Evolutionary conservation across 2,329 filamentous ascomycete genomes (phyloP).

Genomic region (Coniella lustricola): DNA sequence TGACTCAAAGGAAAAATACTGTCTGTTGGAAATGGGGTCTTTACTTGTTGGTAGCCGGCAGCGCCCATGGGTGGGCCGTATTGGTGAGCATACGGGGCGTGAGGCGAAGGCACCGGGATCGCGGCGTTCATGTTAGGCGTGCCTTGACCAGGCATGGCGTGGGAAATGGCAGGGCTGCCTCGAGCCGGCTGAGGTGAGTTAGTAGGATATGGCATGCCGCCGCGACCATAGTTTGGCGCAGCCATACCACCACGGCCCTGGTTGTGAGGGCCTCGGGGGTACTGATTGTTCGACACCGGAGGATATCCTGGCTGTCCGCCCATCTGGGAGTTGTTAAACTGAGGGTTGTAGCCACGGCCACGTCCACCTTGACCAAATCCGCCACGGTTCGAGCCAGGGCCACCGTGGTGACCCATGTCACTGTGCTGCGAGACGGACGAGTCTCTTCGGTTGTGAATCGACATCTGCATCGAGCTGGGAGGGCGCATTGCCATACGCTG

Average conservation of each 20-base stretch:
- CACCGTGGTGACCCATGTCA: slow-evolving; percentile 57
- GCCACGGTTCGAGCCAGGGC: slow-evolving; percentile 52
- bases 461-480: slow-evolving; percentile 39
- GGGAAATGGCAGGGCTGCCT: slow-evolving; percentile 58
- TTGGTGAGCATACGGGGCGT: slow-evolving; percentile 45
- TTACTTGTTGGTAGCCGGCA: slow-evolving; percentile 51
- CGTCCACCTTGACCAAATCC: slow-evolving; percentile 44
- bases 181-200: slow-evolving; percentile 61
- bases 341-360: slow-evolving; percentile 33
- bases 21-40: slow-evolving; percentile 34
- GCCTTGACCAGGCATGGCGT: slow-evolving; percentile 50
- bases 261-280: slow-evolving; percentile 27
- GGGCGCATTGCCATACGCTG: slow-evolving; percentile 62
- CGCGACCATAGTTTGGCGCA: slow-evolving; percentile 33
- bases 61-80: slow-evolving; percentile 51
- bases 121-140: slow-evolving; percentile 62
- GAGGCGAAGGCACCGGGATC: slow-evolving; percentile 59
- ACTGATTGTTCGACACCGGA: slow-evolving; percentile 26
- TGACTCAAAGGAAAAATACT: slow-evolving; percentile 26
- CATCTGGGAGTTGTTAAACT: slow-evolving; percentile 34
- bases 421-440: slow-evolving; percentile 78
- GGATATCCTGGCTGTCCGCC: slow-evolving; percentile 41
- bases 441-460: slow-evolving; percentile 69
- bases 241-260: slow-evolving; percentile 42
- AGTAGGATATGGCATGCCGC: slow-evolving; percentile 48